Conservation (phyloP, 2,329 filamentous ascomycete genomes). For the Diaporthe citri region DNA sequence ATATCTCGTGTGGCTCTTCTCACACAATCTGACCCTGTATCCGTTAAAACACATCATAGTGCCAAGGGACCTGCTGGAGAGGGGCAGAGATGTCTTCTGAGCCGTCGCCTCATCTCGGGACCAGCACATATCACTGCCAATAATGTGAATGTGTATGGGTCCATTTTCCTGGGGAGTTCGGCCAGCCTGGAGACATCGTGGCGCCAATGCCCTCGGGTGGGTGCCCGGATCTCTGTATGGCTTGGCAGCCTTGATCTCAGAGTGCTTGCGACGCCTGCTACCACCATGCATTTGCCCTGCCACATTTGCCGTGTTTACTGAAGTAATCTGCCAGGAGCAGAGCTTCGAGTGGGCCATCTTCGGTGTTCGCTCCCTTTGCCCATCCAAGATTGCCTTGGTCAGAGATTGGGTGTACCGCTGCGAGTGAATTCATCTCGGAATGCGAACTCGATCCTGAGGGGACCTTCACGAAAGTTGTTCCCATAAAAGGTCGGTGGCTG, state of each 20-base stretch:
- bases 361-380: constrained; percentile 84
- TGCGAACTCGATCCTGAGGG: constrained; percentile 83
- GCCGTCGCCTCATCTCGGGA: neutral
- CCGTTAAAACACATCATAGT: neutral
- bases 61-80: neutral
- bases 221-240: constrained; percentile 51
- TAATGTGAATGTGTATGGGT: constrained; percentile 67
- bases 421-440: constrained; percentile 86
- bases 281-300: constrained; percentile 76
- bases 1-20: neutral
- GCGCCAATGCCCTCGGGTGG: constrained; percentile 49
- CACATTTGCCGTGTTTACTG: constrained; percentile 79
- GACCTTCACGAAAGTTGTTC: constrained; percentile 81
- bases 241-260: constrained; percentile 59
- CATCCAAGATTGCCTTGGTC: constrained; percentile 96
- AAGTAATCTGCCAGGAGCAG: constrained; percentile 81
- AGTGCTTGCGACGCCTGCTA: constrained; percentile 49
- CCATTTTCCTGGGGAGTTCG: constrained; percentile 70
- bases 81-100: neutral
- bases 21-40: neutral
- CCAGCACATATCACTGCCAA: constrained; percentile 70
- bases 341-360: constrained; percentile 77
- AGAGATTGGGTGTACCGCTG: constrained; percentile 86
- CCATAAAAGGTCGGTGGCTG: constrained; percentile 82
- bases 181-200: constrained; percentile 70